Evolutionary conservation across 2,329 filamentous ascomycete species (phyloP), one percentile per base, ranked within the genome.

Genomic region (Cordyceps javanica): DNA sequence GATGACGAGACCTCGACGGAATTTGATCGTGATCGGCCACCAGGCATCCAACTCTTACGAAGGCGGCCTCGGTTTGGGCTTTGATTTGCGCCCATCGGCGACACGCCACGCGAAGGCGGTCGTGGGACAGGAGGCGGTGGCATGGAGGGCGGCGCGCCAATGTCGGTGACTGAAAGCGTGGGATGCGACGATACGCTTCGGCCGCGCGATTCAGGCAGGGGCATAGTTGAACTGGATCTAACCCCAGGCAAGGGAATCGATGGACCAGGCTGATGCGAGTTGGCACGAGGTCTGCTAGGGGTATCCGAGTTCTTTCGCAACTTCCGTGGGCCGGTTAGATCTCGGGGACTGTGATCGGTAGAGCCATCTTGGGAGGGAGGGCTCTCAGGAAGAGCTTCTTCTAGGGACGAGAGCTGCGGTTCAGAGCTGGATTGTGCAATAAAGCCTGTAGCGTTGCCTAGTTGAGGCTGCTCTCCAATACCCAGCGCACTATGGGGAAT

Each of bases 21-120:
- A 58, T 75, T 77, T 13, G 80, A 79, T 52, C 81, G 75, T 30
- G 80, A 81, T 58, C 79, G 69, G 23, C 70, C 72, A 19, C 80
- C 79, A 0, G 78, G 77, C 46, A 85, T 69, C 79, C 79, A 84
- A 62, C 78, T 82, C 65, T 73, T 75, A 28, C 80, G 74, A n/a
- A 78, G 57, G 34, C 76, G 73, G n/a, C 74, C 74, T 44, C 77
- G 67, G 9, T 68, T 70, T 1, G 76, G 77, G 59, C 77, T 80
- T 51, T 76, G 76, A 60, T 70, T 77, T 21, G 70, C 72, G 56
- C 71, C 72, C 28, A 42, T 51, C 3, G 58, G 36, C n/a, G 56
- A 56, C 9, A 23, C 14, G 23, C 26, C 48, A 3, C 57, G 25
- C 13, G 46, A 57, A 23, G 36, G 4, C 6, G 55, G 46, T 28